A percentile compares a stretch with the other conserved stretches of the same genome.
Conservation (phyloP, 805 yeast species). For the Yamadazyma kitorensis region DNA sequence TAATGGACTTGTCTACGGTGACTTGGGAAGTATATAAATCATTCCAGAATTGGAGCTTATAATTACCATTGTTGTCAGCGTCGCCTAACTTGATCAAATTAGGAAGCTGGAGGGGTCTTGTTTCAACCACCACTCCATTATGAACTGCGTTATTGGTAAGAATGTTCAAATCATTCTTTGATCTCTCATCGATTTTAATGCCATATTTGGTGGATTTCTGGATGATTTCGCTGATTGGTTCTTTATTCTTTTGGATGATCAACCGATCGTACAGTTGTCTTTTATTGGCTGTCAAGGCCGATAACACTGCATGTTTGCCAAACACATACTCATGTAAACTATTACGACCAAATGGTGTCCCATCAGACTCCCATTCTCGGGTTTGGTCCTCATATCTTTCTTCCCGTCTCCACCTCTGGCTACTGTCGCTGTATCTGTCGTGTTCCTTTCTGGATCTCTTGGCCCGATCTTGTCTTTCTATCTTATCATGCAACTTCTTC, state of each 20-base stretch:
- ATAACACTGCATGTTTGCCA: conserved; percentile 72
- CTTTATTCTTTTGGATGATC: conserved; percentile 41
- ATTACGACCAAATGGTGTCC: conserved; percentile 7
- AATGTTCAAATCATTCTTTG: conserved; percentile 55
- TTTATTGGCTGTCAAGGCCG: conserved; percentile 59
- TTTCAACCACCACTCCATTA: conserved; percentile 74
- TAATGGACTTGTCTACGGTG: conserved; percentile 14
- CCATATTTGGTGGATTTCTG: conserved; percentile 44
- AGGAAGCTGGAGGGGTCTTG: conserved; percentile 48
- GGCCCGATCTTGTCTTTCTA: conserved; percentile 8
- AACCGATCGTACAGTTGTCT: conserved; percentile 54
- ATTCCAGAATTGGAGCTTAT: conserved; percentile 8
- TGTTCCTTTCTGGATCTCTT: conserved; percentile 6
- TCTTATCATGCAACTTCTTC: conserved; percentile 7
- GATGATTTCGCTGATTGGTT: conserved; percentile 36
- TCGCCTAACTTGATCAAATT: conserved; percentile 23
- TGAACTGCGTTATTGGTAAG: conserved; percentile 71
- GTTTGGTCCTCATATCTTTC: conserved; percentile 2
- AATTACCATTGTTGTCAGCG: conserved; percentile 9
- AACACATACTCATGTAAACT: conserved; percentile 60
- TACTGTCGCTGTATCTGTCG: not conserved
- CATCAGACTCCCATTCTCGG: too few species aligned
- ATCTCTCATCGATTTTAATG: conserved; percentile 32
- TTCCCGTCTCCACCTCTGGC: not conserved
- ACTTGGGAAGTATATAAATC: conserved; percentile 7